Evolutionary conservation across 305 asterid genomes (phyloP).

Genomic region (Plantago lanceolata): DNA sequence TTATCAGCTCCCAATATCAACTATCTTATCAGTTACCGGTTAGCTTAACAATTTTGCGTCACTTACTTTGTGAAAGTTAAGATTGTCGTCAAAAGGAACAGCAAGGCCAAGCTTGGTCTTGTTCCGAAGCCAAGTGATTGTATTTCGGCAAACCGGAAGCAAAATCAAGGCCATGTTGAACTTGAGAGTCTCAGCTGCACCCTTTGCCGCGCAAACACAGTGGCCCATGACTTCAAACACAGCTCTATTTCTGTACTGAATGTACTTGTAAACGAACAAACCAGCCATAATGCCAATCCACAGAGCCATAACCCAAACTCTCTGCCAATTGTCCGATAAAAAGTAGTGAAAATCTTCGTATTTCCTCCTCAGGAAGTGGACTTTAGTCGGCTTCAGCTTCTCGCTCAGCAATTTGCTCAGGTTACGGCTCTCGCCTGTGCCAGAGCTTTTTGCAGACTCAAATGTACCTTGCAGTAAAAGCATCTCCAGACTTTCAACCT

Average conservation of each 20-base stretch:
- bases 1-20: too few relatives aligned
- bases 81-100: slow-evolving; percentile 56
- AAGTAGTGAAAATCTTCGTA: slow-evolving; percentile 30
- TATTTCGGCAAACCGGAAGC: slow-evolving; percentile 58
- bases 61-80: slow-evolving; percentile 57
- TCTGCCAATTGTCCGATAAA: slow-evolving; percentile 49
- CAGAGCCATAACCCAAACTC: slow-evolving; percentile 45
- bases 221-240: slow-evolving; percentile 50
- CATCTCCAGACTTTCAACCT: slow-evolving; percentile 57
- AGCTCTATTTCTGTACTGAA: slow-evolving; percentile 37
- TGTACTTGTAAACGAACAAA: slow-evolving; percentile 47
- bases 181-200: slow-evolving; percentile 63
- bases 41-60: too few relatives aligned
- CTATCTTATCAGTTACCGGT: too few relatives aligned
- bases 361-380: slow-evolving; percentile 27
- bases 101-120: slow-evolving; percentile 34
- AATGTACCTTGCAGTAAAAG: slow-evolving; percentile 47
- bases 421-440: slow-evolving; percentile 35
- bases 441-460: slow-evolving; percentile 23
- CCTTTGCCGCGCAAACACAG: slow-evolving; percentile 52
- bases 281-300: slow-evolving; percentile 49
- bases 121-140: slow-evolving; percentile 52
- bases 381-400: slow-evolving; percentile 29
- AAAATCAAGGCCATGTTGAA: slow-evolving; percentile 55
- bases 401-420: slow-evolving; percentile 50